phyloP scores from a whole-genome alignment of 805 yeast genomes.

The Hanseniaspora osmophila region DNA sequence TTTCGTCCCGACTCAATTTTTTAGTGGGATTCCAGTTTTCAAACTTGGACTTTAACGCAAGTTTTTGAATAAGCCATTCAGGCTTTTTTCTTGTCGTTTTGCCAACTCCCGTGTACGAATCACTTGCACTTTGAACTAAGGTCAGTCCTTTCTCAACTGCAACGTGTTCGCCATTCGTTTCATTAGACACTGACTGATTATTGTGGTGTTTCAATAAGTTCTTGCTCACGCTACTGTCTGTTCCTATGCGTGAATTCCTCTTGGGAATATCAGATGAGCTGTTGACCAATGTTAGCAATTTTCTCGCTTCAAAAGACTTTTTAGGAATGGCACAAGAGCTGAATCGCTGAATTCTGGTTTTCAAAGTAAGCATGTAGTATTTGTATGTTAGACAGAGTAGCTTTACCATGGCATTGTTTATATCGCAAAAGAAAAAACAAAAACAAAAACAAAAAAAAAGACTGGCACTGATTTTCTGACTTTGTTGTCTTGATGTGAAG shows the following conservation, averaged over 20 bases:
- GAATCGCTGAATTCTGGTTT: neutral
- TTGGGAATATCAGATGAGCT: too few relatives aligned
- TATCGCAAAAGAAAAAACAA: too few relatives aligned
- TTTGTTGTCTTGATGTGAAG: too few relatives aligned
- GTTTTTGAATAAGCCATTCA: conserved; percentile 59
- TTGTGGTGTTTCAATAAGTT: too few relatives aligned
- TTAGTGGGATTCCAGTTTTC: conserved; percentile 56
- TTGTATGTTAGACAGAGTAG: too few relatives aligned
- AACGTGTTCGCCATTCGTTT: too few relatives aligned
- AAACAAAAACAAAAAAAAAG: too few relatives aligned
- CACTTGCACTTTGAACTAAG: neutral
- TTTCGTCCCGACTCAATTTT: conserved; percentile 52
- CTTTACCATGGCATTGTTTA: too few relatives aligned
- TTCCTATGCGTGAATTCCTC: neutral
- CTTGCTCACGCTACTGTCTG: too few relatives aligned
- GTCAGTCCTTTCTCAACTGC: neutral
- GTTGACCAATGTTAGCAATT: neutral
- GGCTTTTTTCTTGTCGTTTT: conserved; percentile 26
- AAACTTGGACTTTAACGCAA: conserved; percentile 47
- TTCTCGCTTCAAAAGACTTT: neutral
- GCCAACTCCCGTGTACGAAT: neutral
- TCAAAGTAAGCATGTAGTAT: neutral
- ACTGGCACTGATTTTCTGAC: too few relatives aligned
- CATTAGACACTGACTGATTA: too few relatives aligned
- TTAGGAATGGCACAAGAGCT: neutral